phyloP scores from a whole-genome alignment of 2,329 filamentous ascomycete species.

The Clarireedia paspali region DNA sequence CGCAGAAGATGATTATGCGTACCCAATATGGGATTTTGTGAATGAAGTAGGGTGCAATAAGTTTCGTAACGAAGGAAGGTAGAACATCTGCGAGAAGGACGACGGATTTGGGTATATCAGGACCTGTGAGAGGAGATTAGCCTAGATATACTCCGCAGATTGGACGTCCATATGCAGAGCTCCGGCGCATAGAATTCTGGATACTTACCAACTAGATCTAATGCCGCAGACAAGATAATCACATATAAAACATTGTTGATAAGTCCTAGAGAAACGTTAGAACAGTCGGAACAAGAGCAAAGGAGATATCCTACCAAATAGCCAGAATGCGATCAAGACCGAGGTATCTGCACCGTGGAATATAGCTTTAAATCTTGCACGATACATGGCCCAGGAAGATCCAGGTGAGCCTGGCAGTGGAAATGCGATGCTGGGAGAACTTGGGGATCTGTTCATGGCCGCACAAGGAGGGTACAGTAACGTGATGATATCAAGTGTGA shows the following conservation, averaged over 20 bases:
- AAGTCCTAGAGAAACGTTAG: constrained; percentile 48
- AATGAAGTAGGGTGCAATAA: constrained; percentile 89
- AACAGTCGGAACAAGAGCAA: not conserved
- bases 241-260: constrained; percentile 99
- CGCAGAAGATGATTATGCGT: constrained; percentile 68
- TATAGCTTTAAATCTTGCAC: constrained; percentile 53
- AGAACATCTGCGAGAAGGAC: constrained; percentile 91
- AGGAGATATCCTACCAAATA: constrained; percentile 61
- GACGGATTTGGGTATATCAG: constrained; percentile 76
- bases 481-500: too few species aligned
- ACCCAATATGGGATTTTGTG: constrained; percentile 73
- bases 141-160: not conserved
- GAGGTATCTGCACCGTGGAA: constrained; percentile 62
- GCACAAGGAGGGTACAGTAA: constrained; percentile 2
- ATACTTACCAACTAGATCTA: constrained; percentile 69
- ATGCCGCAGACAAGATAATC: constrained; percentile 87
- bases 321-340: constrained; percentile 80
- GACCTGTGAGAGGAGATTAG: constrained; percentile 34
- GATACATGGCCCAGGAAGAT: constrained; percentile 68
- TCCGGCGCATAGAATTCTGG: not conserved
- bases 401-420: constrained; percentile 51
- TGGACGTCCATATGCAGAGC: not conserved
- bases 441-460: constrained; percentile 20
- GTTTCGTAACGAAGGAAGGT: constrained; percentile 81
- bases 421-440: constrained; percentile 32